Conservation (phyloP, 2,329 filamentous ascomycete genomes). For the Trichoderma endophyticum region DNA sequence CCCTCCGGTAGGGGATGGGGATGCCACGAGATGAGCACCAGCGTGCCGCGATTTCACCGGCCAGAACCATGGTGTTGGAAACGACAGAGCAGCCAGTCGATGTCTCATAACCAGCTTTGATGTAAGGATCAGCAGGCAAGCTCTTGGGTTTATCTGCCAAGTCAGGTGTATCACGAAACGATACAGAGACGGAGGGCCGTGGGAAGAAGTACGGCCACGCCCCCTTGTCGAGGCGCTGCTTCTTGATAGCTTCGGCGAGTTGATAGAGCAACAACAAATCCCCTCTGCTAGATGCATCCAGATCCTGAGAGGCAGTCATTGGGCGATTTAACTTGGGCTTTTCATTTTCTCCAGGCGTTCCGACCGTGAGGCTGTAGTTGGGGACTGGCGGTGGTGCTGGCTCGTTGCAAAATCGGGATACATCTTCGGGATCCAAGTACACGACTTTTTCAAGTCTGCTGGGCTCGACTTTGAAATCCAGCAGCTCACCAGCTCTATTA, state of each 20-base stretch:
- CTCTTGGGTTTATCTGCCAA: slow-evolving; percentile 21
- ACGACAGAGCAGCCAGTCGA: slow-evolving; percentile 36
- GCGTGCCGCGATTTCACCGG: slow-evolving; percentile 57
- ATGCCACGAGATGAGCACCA: slow-evolving; percentile 59
- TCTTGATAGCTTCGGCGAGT: slow-evolving; percentile 46
- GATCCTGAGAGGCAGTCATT: slow-evolving; percentile 43
- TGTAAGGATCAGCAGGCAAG: slow-evolving; percentile 49
- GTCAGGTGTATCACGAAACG: slow-evolving; percentile 31
- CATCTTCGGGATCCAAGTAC: slow-evolving; percentile 53
- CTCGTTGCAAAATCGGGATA: slow-evolving; percentile 44
- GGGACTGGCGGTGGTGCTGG: slow-evolving; percentile 23
- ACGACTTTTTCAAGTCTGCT: slow-evolving; percentile 53
- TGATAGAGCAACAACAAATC: slow-evolving; percentile 48
- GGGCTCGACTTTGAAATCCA: slow-evolving; percentile 54
- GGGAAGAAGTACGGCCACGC: slow-evolving; percentile 49
- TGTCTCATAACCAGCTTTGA: slow-evolving; percentile 36
- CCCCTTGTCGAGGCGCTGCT: slow-evolving; percentile 43
- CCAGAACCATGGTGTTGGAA: slow-evolving; percentile 54
- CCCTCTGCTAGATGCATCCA: slow-evolving; percentile 41
- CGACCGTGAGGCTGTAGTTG: slow-evolving; percentile 31
- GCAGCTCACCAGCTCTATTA: slow-evolving; percentile 49
- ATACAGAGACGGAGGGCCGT: slow-evolving; percentile 42
- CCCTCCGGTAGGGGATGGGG: slow-evolving; percentile 56
- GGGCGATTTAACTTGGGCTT: slow-evolving; percentile 33
- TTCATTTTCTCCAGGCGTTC: slow-evolving; percentile 23